Conservation (phyloP, 345 rosid species). For the Rhizophora apiculata region DNA sequence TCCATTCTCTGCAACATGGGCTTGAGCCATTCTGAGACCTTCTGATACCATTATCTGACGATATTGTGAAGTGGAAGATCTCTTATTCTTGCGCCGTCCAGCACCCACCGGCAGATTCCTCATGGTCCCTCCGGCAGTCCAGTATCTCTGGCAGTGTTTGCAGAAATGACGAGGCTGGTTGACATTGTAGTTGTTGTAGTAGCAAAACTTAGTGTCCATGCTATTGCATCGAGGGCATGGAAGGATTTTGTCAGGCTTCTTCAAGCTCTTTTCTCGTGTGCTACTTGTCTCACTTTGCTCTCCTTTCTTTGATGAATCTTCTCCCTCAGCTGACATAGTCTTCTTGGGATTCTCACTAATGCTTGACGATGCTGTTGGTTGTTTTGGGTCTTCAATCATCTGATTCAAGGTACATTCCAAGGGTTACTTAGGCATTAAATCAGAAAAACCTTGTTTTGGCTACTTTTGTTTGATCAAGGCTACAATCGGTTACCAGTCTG, state of each 20-base stretch:
- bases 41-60: slow-evolving; percentile 29
- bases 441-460: no score
- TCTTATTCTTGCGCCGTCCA: slow-evolving; percentile 32
- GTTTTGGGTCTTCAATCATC: slow-evolving; percentile 18
- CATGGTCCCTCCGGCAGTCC: slow-evolving; percentile 36
- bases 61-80: slow-evolving; percentile 22
- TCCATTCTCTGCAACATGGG: slow-evolving; percentile 14
- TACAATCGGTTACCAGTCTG: no score
- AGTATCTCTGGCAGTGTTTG: slow-evolving; percentile 32
- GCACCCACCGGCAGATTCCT: slow-evolving; percentile 37
- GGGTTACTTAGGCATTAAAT: no score
- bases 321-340: slow-evolving; percentile 28
- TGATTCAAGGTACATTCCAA: slow-evolving; percentile 12
- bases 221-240: slow-evolving; percentile 33
- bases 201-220: slow-evolving; percentile 36
- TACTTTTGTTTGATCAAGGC: no score
- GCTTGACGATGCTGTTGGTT: slow-evolving; percentile 24
- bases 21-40: slow-evolving; percentile 31
- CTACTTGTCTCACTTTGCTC: slow-evolving; percentile 44
- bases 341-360: slow-evolving; percentile 28
- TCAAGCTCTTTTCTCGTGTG: slow-evolving; percentile 33
- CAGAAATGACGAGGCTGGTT: slow-evolving; percentile 38
- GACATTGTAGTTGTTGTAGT: slow-evolving; percentile 32
- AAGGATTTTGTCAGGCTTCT: slow-evolving; percentile 30
- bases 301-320: slow-evolving; percentile 38